These are phyloP conservation scores for Arthrobotrys musiformis DNA, from an alignment of 2,329 filamentous ascomycete species.

Conservation along the genomic window DNA sequence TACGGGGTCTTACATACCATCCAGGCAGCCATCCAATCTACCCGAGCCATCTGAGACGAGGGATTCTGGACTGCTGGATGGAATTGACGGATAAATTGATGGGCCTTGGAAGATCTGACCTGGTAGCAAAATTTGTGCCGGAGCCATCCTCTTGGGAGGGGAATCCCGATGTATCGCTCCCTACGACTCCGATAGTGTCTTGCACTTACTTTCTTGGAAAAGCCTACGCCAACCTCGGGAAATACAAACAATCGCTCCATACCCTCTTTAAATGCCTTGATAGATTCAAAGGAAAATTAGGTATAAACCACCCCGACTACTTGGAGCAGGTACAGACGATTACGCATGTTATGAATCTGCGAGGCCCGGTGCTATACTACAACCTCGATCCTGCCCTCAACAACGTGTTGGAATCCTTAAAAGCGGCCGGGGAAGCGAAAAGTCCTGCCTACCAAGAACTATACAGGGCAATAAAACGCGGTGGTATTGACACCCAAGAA, in stretches of 20 bases:
- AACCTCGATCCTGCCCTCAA: conserved; percentile 12
- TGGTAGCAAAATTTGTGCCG: neutral
- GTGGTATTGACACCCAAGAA: conserved; percentile 9
- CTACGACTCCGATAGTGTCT: neutral
- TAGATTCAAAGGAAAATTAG: neutral
- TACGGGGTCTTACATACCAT: conserved; percentile 11
- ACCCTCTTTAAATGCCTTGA: conserved; percentile 1
- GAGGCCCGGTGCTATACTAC: conserved; percentile 17
- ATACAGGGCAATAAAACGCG: neutral
- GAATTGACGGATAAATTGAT: neutral
- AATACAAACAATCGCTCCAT: conserved; percentile 6
- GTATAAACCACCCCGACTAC: conserved; percentile 16
- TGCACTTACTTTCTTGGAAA: neutral
- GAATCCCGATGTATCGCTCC: neutral
- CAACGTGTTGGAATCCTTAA: conserved; percentile 1
- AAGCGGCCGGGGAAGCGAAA: neutral
- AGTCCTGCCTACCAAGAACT: neutral
- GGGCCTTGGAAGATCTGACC: neutral
- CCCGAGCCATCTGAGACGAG: neutral
- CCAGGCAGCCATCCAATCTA: neutral
- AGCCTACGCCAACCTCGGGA: conserved; percentile 12
- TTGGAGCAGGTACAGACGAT: conserved; percentile 1
- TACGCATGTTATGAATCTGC: conserved; percentile 11
- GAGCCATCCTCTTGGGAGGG: conserved; percentile 6
- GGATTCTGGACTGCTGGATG: neutral